Base-by-base conservation (phyloP, 2,329 filamentous ascomycete species). In the Phialemonium atrogriseum region DNA sequence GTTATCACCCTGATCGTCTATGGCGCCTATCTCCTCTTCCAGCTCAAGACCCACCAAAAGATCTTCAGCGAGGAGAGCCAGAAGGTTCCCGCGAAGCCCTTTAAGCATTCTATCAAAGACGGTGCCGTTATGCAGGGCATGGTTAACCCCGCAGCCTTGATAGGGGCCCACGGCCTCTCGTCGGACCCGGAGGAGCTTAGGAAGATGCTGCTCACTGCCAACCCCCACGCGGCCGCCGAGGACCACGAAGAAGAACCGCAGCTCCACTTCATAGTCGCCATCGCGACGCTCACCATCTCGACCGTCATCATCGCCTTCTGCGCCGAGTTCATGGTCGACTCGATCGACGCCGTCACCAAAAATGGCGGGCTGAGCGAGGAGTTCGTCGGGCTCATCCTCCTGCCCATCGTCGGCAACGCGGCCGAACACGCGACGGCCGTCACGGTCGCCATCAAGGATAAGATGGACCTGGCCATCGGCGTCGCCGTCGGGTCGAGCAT, bases 1-100 rank as follows among this genome's bases (percentile, higher is more conserved):
- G 62, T 95, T 38, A 87, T 95, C 39, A 70, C 95, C 5, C 70
- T 96, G 2, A 52, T 93, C 27, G 81, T 93, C 8, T 96, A 95
- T 54, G 77, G 59, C 30, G 81, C 74, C 35, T 95, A 93, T 49
- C 77, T 96, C 2, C 70, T 84, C 56, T 95, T 95, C 66, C 89
- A 95, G 57, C 77, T 96, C 37, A 84, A 86, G 54, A 88, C 88
- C 0, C 88, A 95, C 55, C 68, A 71, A 15, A 64, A 64, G 7
- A 79, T 94, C 52, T 95, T 94, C 66, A 85, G 82, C 52, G 76
- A 77, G 32, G 77, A 84, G 20, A 84, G 80, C 42, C 70, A 84
- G 45, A 94, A 94, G 56, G 80, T 83, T 0, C 73, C 78, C 3
- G 84, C 59, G 23, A 67, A 59, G 47, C 70, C 68, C 3, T 66